phyloP scores from a whole-genome alignment of 2,329 filamentous ascomycete genomes.

The Neofusicoccum cordaticola region DNA sequence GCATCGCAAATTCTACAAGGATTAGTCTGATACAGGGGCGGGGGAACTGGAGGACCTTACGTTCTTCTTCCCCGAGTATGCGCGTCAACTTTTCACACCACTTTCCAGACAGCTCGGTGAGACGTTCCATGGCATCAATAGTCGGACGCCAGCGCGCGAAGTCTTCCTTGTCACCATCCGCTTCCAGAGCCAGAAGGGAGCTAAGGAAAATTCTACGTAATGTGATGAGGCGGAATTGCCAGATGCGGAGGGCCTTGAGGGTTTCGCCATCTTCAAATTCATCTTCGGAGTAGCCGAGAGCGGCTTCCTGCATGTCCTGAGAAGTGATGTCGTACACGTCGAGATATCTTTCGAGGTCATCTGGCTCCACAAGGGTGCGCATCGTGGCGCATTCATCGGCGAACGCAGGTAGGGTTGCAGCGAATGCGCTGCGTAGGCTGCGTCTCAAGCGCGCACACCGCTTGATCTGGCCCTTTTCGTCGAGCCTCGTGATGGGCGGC shows the following conservation, averaged over 20 bases:
- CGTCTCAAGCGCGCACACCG: slow-evolving; percentile 79
- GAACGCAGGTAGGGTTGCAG: slow-evolving; percentile 68
- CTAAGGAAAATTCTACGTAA: slow-evolving; percentile 84
- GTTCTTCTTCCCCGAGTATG: slow-evolving; percentile 76
- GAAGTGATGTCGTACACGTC: slow-evolving; percentile 59
- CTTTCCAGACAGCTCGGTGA: slow-evolving; percentile 60
- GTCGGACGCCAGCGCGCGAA: slow-evolving; percentile 75
- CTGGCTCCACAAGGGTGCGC: slow-evolving; percentile 70
- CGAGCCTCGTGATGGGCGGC: slow-evolving; percentile 87
- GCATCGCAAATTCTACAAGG: slow-evolving; percentile 42
- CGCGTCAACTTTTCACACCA: slow-evolving; percentile 65
- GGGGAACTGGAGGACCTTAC: slow-evolving; percentile 27
- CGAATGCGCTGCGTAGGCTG: slow-evolving; percentile 68
- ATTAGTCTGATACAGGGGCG: slow-evolving; percentile 11
- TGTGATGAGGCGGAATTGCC: slow-evolving; percentile 69
- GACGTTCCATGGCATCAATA: slow-evolving; percentile 67
- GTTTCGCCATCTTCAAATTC: slow-evolving; percentile 73
- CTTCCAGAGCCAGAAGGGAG: slow-evolving; percentile 82
- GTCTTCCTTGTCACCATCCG: slow-evolving; percentile 73
- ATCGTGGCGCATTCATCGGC: slow-evolving; percentile 67
- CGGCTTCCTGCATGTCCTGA: slow-evolving; percentile 46
- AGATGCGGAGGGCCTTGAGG: slow-evolving; percentile 70
- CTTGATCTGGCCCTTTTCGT: slow-evolving; percentile 74
- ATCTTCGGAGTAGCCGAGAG: slow-evolving; percentile 56
- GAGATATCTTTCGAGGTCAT: slow-evolving; percentile 86